Base-by-base conservation (phyloP, 768 basidiomycete genomes). In the Nidula microcarpa region DNA sequence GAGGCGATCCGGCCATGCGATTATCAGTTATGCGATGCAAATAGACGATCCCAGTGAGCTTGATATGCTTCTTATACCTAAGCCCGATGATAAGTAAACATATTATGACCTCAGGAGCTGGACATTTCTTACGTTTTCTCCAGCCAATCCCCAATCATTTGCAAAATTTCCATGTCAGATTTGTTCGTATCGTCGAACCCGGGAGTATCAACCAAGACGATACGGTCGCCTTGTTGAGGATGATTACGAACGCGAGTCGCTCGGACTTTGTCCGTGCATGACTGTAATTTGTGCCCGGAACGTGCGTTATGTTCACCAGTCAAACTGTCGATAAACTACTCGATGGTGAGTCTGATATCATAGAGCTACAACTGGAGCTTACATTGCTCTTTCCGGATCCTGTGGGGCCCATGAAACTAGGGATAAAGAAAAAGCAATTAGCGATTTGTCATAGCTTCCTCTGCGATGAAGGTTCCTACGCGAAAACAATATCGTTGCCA, bases 21-120 rank as follows among this genome's bases (percentile, higher is more conserved):
- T 62, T 62, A 46, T 76, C 72, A 10, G 67, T 60, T 59, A 77
- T 75, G 30, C 74, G 71, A 58, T 78, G 76, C 60, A 77, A 69
- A 59, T 75, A 78, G 39, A 78, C 65, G 61, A 78, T 66, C 9
- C 76, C 76, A 2, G 57, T 55, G 33, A 68, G 49, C 48, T 61
- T 75, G 50, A 70, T 62, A 10, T 58, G 33, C n/a, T 55, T 49
- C 34, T 55, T 33, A 47, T 69, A 67, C 8, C 67, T 69, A 18
- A n/a, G 32, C 13, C 33, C 5, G 16, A 14, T 18, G 30, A 10
- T 32, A 23, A 30, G 2, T 16, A 9, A 4, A 8, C n/a, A 41
- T 16, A 34, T 1, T 49, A 33, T 18, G 18, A 10, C 13, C 14
- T 16, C 36, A 37, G 8, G 36, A 37, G 10, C 23, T 16, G 4